Percentiles rank a stretch among this genome's conserved stretches.
phyloP scores from a whole-genome alignment of 805 yeast genomes.

The Ogataea paraovalis region DNA sequence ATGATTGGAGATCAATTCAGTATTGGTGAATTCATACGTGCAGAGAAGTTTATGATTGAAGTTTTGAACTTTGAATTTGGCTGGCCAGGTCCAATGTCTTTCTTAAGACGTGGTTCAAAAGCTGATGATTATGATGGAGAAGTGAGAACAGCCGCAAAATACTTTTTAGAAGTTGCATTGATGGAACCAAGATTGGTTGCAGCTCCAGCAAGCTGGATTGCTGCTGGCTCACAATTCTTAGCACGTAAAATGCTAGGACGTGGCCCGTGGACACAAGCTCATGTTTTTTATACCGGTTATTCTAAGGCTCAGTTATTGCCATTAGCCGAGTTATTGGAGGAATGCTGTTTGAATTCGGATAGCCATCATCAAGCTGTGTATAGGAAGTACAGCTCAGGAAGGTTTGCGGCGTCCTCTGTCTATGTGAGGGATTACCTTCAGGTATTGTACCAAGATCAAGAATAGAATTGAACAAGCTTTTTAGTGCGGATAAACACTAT shows the following conservation, averaged over 20 bases:
- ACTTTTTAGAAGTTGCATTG: conserved; percentile 70
- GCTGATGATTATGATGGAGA: conserved; percentile 87
- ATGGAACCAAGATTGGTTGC: conserved; percentile 73
- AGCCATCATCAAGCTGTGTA: conserved; percentile 73
- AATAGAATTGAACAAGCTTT: too few relatives aligned
- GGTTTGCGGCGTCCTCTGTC: conserved; percentile 72
- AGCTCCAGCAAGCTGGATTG: conserved; percentile 66
- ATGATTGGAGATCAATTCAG: conserved; percentile 81
- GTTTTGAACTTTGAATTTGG: conserved; percentile 70
- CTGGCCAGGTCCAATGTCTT: conserved; percentile 88
- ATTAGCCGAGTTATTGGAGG: conserved; percentile 67
- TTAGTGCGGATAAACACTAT: too few relatives aligned
- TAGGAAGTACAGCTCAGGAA: conserved; percentile 85
- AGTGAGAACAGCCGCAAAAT: conserved; percentile 82
- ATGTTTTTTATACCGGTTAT: conserved; percentile 88
- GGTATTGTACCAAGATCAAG: conserved; percentile 19
- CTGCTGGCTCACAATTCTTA: conserved; percentile 82
- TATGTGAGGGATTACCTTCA: conserved; percentile 75
- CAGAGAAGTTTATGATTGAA: conserved; percentile 75
- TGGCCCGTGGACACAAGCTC: conserved; percentile 81
- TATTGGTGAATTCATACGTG: conserved; percentile 71
- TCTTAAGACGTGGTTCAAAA: conserved; percentile 80
- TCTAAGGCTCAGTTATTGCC: conserved; percentile 82
- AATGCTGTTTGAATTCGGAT: conserved; percentile 57
- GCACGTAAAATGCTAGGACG: conserved; percentile 71